Percentiles rank a stretch among this genome's conserved stretches.
Evolutionary conservation across 1,284 basidiomycete genomes (phyloP).

Genomic region (Puccinia novopanici): DNA sequence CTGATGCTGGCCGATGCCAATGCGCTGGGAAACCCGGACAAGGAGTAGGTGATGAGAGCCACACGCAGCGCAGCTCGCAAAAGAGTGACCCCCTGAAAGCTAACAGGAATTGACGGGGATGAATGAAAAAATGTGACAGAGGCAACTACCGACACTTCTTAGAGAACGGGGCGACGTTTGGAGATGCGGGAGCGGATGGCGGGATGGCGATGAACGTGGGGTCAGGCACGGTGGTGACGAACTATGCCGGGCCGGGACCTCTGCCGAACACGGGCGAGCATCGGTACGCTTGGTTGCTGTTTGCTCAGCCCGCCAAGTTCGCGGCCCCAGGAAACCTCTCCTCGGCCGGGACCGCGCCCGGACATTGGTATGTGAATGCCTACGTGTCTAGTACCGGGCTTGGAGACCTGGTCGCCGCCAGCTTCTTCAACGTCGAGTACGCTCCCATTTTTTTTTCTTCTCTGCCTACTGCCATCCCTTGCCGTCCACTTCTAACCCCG

Average conservation of each 20-base stretch:
- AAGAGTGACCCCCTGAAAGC: neutral
- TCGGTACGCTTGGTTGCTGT: constrained; percentile 43
- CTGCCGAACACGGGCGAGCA: constrained; percentile 29
- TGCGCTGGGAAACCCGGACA: constrained; percentile 36
- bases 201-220: constrained; percentile 20
- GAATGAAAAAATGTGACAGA: neutral
- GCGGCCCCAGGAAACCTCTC: constrained; percentile 27
- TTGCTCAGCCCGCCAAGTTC: constrained; percentile 10
- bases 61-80: too few species aligned
- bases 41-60: constrained; percentile 1
- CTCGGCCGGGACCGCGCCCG: neutral
- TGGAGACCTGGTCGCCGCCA: constrained; percentile 33
- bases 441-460: neutral
- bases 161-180: constrained; percentile 36
- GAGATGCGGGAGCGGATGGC: neutral
- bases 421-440: constrained; percentile 37
- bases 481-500: neutral
- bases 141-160: constrained; percentile 37
- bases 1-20: constrained; percentile 36
- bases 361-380: constrained; percentile 38
- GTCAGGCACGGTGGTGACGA: constrained; percentile 25
- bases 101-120: neutral
- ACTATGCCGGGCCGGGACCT: constrained; percentile 31
- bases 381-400: constrained; percentile 26
- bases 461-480: neutral